Evolutionary conservation across 1,139 yeast genomes (phyloP).

Genomic region (Protomyces gravidus): DNA sequence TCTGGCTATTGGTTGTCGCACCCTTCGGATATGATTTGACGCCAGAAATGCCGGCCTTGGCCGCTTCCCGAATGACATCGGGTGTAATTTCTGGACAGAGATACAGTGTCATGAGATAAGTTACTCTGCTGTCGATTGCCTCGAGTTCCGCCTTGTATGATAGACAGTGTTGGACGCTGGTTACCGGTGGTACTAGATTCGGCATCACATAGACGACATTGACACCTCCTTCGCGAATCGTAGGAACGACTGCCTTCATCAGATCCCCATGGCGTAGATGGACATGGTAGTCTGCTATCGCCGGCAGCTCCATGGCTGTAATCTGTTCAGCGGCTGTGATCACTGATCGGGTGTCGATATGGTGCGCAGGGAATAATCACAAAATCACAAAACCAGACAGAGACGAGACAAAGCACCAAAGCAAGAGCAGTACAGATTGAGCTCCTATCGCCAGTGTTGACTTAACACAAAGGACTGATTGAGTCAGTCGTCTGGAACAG

Average conservation of each 20-base stretch:
- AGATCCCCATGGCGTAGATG: constrained; percentile 89
- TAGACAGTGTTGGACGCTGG: constrained; percentile 68
- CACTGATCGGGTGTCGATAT: no score
- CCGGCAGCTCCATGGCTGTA: constrained; percentile 39
- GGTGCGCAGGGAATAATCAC: no score
- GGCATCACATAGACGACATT: constrained; percentile 96
- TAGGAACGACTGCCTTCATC: constrained; percentile 89
- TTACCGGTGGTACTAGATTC: constrained; percentile 85
- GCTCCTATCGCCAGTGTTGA: no score
- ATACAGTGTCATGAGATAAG: constrained; percentile 86
- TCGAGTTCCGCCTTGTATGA: constrained; percentile 64
- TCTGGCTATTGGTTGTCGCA: constrained; percentile 91
- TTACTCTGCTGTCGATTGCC: constrained; percentile 71
- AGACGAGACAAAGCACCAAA: no score
- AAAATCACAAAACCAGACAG: no score
- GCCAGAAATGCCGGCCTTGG: constrained; percentile 62
- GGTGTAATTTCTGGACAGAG: constrained; percentile 76
- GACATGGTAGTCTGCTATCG: constrained; percentile 88
- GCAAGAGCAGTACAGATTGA: no score
- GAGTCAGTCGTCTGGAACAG: no score
- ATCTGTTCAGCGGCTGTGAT: no score
- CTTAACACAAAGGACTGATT: no score
- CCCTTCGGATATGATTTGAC: constrained; percentile 97
- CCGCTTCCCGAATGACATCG: constrained; percentile 74
- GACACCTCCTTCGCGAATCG: constrained; percentile 83